These are phyloP conservation scores for Chloropicon primus DNA, from an alignment of 139 green algal genomes.

Conservation along the genomic window DNA sequence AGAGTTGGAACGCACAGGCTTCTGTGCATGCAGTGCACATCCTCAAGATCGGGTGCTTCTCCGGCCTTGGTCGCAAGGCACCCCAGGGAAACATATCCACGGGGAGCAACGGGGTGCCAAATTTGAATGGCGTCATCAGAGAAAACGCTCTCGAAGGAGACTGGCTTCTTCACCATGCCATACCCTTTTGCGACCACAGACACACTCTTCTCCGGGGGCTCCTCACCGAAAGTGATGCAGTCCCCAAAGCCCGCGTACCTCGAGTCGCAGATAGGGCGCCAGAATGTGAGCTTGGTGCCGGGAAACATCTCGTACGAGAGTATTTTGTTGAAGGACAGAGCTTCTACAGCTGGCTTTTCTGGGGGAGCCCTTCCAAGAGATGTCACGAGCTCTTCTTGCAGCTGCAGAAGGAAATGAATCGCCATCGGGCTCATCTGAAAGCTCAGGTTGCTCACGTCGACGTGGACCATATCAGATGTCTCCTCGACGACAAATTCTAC, in stretches of 20 bases:
- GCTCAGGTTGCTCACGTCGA: neutral
- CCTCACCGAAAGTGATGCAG: neutral
- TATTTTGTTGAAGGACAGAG: neutral
- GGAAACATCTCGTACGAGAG: neutral
- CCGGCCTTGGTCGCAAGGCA: neutral
- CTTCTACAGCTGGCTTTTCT: neutral
- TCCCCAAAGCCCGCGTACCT: neutral
- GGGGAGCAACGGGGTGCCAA: neutral
- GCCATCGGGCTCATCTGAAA: neutral
- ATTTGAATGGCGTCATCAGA: neutral
- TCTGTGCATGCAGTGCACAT: neutral
- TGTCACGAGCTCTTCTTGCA: neutral
- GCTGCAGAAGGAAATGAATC: neutral
- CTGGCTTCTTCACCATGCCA: neutral
- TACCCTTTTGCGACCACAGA: neutral
- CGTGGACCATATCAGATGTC: neutral
- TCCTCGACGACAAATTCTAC: neutral
- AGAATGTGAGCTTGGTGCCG: neutral
- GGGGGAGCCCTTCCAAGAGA: neutral
- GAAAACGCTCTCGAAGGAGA: neutral
- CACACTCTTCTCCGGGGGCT: neutral
- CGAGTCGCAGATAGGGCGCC: neutral
- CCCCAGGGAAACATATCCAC: neutral
- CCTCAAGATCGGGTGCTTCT: neutral
- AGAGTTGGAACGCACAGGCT: neutral